phyloP scores from a whole-genome alignment of 805 yeast genomes.

The Yarrowia sp. region DNA sequence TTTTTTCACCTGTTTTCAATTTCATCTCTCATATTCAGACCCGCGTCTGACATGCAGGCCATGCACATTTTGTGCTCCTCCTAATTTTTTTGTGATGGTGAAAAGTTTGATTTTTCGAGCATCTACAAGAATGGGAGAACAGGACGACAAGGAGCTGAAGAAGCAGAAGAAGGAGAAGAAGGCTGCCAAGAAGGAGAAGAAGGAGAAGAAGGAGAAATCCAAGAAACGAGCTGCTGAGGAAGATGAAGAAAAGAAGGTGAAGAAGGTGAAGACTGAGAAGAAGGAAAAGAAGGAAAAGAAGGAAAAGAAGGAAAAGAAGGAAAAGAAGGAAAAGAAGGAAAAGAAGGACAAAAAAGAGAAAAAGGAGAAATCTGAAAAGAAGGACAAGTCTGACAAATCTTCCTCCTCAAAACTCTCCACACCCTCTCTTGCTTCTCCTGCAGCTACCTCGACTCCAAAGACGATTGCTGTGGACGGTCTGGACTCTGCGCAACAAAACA shows the following conservation, averaged over 20 bases:
- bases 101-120: too few species aligned
- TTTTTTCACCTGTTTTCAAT: too few species aligned
- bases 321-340: slow-evolving; percentile 19
- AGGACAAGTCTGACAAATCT: slow-evolving; percentile 32
- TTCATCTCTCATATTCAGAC: too few species aligned
- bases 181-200: slow-evolving; percentile 15
- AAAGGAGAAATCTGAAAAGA: slow-evolving; percentile 35
- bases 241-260: neutral
- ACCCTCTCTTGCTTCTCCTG: neutral
- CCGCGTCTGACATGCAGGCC: neutral
- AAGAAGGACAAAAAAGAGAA: slow-evolving; percentile 27
- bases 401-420: neutral
- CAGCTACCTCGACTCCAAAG: slow-evolving; percentile 8
- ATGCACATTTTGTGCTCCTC: slow-evolving; percentile 21
- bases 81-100: slow-evolving; percentile 6
- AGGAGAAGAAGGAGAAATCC: slow-evolving; percentile 15
- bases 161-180: slow-evolving; percentile 23
- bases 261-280: slow-evolving; percentile 8
- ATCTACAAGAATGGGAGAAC: slow-evolving; percentile 10
- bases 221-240: neutral
- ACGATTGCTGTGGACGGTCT: slow-evolving; percentile 42
- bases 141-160: slow-evolving; percentile 39
- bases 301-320: slow-evolving; percentile 16
- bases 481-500: slow-evolving; percentile 42
- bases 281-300: slow-evolving; percentile 8